Percentiles rank a stretch among this genome's conserved stretches.
These are phyloP conservation scores for Pulchroboletus neoregius DNA, from an alignment of 1,284 basidiomycete species.

Conservation along the genomic window DNA sequence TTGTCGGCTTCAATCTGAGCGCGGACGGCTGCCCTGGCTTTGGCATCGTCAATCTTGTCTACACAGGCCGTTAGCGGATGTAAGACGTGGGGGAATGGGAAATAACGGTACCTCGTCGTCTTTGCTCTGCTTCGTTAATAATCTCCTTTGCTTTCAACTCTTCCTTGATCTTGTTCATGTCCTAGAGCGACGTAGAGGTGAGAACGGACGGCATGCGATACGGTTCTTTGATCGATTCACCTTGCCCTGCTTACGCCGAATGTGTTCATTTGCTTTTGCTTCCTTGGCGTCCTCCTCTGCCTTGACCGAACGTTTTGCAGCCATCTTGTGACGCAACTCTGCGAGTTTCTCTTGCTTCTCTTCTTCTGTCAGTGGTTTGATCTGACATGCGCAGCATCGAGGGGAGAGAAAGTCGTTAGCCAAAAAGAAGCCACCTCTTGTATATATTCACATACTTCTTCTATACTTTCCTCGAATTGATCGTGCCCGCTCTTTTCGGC, in stretches of 20 bases:
- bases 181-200: too few relatives aligned
- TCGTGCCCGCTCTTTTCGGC: slow-evolving; percentile 95
- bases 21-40: slow-evolving; percentile 79
- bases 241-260: slow-evolving; percentile 82
- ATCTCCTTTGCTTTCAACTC: slow-evolving; percentile 77
- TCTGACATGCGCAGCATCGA: slow-evolving; percentile 43
- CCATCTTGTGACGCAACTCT: slow-evolving; percentile 77
- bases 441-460: slow-evolving; percentile 60
- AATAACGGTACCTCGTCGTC: slow-evolving; percentile 68
- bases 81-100: too few relatives aligned
- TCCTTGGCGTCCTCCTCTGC: slow-evolving; percentile 69
- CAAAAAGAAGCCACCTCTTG: too few relatives aligned
- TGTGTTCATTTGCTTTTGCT: slow-evolving; percentile 70
- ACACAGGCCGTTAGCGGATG: too few relatives aligned
- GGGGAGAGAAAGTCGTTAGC: too few relatives aligned
- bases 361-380: slow-evolving; percentile 92
- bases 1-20: slow-evolving; percentile 95
- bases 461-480: slow-evolving; percentile 92
- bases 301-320: slow-evolving; percentile 69
- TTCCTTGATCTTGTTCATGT: slow-evolving; percentile 69
- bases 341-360: slow-evolving; percentile 83
- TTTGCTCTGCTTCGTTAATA: slow-evolving; percentile 74
- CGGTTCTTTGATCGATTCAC: too few relatives aligned
- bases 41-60: slow-evolving; percentile 86
- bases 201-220: too few relatives aligned